Conservation (phyloP, 1,139 yeast species). For the Pichia sp. region DNA sequence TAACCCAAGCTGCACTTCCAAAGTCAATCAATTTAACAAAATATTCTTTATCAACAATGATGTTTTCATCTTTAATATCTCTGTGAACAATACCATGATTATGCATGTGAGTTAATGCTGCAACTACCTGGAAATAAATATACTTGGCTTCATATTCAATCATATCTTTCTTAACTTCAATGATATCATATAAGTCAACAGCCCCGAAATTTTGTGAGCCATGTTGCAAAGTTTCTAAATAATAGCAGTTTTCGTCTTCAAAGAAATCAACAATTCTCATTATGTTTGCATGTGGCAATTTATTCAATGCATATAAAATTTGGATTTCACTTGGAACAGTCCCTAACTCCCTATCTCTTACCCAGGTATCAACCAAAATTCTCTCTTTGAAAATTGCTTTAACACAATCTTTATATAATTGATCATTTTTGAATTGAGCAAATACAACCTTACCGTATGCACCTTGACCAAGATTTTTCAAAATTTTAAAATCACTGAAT, state of each 20-base stretch:
- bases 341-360: slow-evolving; percentile 81
- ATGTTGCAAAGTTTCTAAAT: slow-evolving; percentile 84
- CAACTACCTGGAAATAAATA: slow-evolving; percentile 72
- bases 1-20: slow-evolving; percentile 87
- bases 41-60: slow-evolving; percentile 75
- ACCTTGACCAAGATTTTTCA: slow-evolving; percentile 88
- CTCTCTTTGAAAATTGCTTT: slow-evolving; percentile 89
- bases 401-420: slow-evolving; percentile 62
- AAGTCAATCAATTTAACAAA: slow-evolving; percentile 83
- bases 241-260: slow-evolving; percentile 83
- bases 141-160: slow-evolving; percentile 66
- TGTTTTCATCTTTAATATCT: slow-evolving; percentile 91
- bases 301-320: slow-evolving; percentile 72
- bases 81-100: slow-evolving; percentile 84
- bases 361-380: slow-evolving; percentile 95
- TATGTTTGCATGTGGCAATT: slow-evolving; percentile 79
- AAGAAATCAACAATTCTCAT: slow-evolving; percentile 81
- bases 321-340: slow-evolving; percentile 94
- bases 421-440: slow-evolving; percentile 62
- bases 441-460: slow-evolving; percentile 91
- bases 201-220: slow-evolving; percentile 68
- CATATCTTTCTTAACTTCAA: slow-evolving; percentile 78
- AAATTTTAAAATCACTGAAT: slow-evolving; percentile 59
- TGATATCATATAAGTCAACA: slow-evolving; percentile 83
- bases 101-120: slow-evolving; percentile 77